phyloP scores from a whole-genome alignment of 2,329 filamentous ascomycete genomes.

The Apiospora aurea region DNA sequence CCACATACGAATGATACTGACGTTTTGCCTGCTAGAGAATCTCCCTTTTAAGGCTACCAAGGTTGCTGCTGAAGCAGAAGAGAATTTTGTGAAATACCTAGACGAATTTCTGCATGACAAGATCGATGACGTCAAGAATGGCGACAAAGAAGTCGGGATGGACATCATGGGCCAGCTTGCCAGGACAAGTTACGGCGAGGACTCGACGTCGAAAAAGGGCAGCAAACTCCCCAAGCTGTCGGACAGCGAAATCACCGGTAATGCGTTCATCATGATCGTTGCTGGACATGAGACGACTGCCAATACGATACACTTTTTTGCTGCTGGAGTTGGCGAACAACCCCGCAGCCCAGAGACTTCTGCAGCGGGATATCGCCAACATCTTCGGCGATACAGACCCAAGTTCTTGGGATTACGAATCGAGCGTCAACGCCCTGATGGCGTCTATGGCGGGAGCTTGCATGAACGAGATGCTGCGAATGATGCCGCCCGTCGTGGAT shows the following conservation, averaged over 20 bases:
- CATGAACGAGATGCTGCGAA: conserved; percentile 78
- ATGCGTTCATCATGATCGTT: conserved; percentile 72
- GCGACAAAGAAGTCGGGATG: conserved; percentile 53
- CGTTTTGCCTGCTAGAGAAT: conserved; percentile 25
- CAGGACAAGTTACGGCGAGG: conserved; percentile 48
- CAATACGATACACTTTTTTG: conserved; percentile 76
- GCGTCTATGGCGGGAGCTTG: conserved; percentile 75
- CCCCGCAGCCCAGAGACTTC: conserved; percentile 65
- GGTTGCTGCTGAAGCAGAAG: conserved; percentile 59
- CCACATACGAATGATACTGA: not conserved
- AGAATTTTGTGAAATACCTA: conserved; percentile 75
- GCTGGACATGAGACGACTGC: conserved; percentile 85
- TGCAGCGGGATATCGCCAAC: conserved; percentile 74
- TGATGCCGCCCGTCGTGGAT: conserved; percentile 73
- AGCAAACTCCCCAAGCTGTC: conserved; percentile 50
- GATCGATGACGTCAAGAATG: conserved; percentile 48
- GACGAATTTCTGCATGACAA: conserved; percentile 72
- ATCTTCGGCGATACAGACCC: conserved; percentile 67
- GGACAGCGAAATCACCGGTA: conserved; percentile 74
- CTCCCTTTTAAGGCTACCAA: conserved; percentile 60
- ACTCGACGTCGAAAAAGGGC: conserved; percentile 30
- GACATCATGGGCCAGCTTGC: conserved; percentile 61
- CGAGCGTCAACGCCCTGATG: conserved; percentile 69
- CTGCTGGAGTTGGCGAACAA: conserved; percentile 73
- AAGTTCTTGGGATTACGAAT: conserved; percentile 74